Percentiles rank a stretch among this genome's conserved stretches.
Evolutionary conservation across 352 stramenopile species (phyloP).

Genomic region (Blastocystis sp.): DNA sequence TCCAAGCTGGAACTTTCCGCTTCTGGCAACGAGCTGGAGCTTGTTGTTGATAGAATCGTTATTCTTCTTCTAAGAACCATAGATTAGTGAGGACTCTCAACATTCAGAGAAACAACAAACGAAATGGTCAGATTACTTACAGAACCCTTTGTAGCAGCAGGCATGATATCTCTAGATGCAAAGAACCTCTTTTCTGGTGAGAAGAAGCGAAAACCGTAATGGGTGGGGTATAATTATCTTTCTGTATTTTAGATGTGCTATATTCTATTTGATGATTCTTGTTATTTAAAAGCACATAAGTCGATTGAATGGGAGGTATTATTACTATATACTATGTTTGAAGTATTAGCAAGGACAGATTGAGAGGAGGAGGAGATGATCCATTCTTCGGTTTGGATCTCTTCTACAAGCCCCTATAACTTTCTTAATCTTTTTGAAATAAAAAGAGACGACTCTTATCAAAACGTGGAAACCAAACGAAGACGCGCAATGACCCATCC

Average conservation of each 20-base stretch:
- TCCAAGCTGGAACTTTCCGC: conserved; percentile 93
- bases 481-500: conserved; percentile 33
- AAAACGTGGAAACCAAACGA: not conserved
- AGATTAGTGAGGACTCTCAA: not conserved
- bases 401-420: not conserved
- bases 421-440: too few species aligned
- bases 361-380: too few species aligned
- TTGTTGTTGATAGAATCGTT: conserved; percentile 98
- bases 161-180: not conserved
- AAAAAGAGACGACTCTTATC: not conserved
- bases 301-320: too few species aligned
- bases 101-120: not conserved
- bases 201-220: not conserved
- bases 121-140: not conserved
- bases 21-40: conserved; percentile 98
- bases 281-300: too few species aligned
- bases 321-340: too few species aligned
- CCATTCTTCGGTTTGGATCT: too few species aligned
- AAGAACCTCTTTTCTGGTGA: conserved; percentile 66
- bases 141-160: not conserved
- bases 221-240: not conserved
- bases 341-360: too few species aligned
- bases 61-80: conserved; percentile 83
- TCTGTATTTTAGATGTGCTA: not conserved
- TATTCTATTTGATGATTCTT: not conserved